Evolutionary conservation across 371 early-diverging fungal species (phyloP), one percentile per base, ranked within the genome.

Genomic region (Nematocida ironsii): DNA sequence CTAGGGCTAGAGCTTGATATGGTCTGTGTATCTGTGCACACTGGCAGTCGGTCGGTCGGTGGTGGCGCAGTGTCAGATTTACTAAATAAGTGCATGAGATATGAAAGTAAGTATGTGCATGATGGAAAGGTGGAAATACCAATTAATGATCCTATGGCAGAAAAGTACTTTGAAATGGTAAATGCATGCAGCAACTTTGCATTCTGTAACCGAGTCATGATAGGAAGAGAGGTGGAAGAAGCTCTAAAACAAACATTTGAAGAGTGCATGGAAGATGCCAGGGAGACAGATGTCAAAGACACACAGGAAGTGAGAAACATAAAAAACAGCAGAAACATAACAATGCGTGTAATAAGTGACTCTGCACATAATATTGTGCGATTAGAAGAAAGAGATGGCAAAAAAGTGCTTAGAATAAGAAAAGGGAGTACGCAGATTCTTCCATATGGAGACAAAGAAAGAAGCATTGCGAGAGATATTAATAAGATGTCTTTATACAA

Each of bases 1-100:
- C 39, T 86, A 23, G 72, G 72, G 18, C 44, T 88, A n/a, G 72
- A 82, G 60, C 55, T 62, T 66, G 72, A 72, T 11, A 83, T 75
- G 39, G 72, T 88, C 18, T 72, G 85, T 33, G 23, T 86, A 50
- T 70, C 80, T 27, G 84, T 87, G 33, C 88, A 88, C 56, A 83
- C 84, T 44, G 88, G 88, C 45, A 83, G 83, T 25, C 61, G 88
- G 69, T 87, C 86, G 2, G 45, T 88, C 25, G 88, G 87, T 11
- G 74, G 83, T 62, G 25, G 69, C 58, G 74, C 84, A 6, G 82
- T 83, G 52, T 62, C 18, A 44, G 78, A 82, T 23, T 83, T 66
- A 72, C 13, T 81, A 27, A 72, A 72, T 18, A 75, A 74, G 56
- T 57, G 58, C 58, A 18, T 18, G 18, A 18, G 18, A 18, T 23